A percentile compares a stretch with the other conserved stretches of the same genome.
Evolutionary conservation across 371 early-diverging fungal species (phyloP).

Genomic region (Phascolomyces articulosus): DNA sequence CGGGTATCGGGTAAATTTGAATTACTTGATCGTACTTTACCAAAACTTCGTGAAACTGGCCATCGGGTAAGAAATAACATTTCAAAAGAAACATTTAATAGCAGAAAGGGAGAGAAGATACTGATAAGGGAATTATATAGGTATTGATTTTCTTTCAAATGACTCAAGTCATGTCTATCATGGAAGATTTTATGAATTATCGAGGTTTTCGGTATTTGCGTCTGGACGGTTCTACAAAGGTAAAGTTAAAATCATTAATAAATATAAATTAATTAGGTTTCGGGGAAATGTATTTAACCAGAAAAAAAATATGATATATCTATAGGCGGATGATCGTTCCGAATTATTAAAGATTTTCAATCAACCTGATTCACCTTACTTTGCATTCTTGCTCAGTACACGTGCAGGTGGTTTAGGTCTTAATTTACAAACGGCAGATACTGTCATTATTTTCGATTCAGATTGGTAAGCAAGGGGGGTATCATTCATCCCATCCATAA

Average conservation of each 20-base stretch:
- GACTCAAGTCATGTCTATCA: slow-evolving; percentile 97
- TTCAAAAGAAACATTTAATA: slow-evolving; percentile 15
- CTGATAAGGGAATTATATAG: slow-evolving; percentile 14
- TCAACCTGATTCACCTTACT: slow-evolving; percentile 78
- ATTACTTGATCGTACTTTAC: slow-evolving; percentile 95
- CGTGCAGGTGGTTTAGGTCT: slow-evolving; percentile 99
- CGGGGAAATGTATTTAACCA: no score
- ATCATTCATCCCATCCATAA: no score
- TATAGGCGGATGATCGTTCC: slow-evolving; percentile 82
- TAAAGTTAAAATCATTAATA: neutral
- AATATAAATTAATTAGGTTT: no score
- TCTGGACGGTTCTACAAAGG: slow-evolving; percentile 95
- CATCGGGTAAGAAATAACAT: slow-evolving; percentile 69
- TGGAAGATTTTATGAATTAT: slow-evolving; percentile 93
- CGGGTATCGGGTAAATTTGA: slow-evolving; percentile 97
- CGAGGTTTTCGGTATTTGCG: slow-evolving; percentile 84
- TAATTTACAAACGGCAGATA: slow-evolving; percentile 99
- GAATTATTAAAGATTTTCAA: slow-evolving; percentile 85
- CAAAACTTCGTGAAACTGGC: slow-evolving; percentile 86
- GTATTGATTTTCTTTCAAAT: slow-evolving; percentile 99
- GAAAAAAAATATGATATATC: no score
- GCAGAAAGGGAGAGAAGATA: neutral
- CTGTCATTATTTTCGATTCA: slow-evolving; percentile 99
- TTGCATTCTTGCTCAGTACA: slow-evolving; percentile 97
- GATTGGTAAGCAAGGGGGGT: slow-evolving; percentile 94